Percentiles rank a stretch among this genome's conserved stretches.
phyloP scores from a whole-genome alignment of 2,329 filamentous ascomycete genomes.

The Neophaeococcomyces mojaviensis region DNA sequence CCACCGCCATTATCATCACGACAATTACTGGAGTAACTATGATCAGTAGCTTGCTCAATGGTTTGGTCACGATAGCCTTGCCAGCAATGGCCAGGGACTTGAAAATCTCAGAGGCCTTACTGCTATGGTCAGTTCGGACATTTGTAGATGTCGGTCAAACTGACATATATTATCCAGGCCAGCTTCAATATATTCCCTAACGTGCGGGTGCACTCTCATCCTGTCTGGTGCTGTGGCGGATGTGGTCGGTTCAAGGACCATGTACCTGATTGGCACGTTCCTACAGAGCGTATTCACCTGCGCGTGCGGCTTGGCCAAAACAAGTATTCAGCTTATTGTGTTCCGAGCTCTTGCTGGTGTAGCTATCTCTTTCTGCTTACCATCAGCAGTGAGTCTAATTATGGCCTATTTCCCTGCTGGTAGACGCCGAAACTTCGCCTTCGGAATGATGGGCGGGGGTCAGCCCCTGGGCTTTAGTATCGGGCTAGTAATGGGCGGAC shows the following conservation, averaged over 20 bases:
- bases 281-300: slow-evolving; percentile 38
- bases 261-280: slow-evolving; percentile 42
- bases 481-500: slow-evolving; percentile 44
- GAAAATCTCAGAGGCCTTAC: slow-evolving; percentile 16
- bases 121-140: slow-evolving; percentile 20
- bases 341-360: slow-evolving; percentile 42
- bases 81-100: slow-evolving; percentile 23
- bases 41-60: slow-evolving; percentile 18
- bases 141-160: not conserved
- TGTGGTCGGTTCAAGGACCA: slow-evolving; percentile 40
- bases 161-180: slow-evolving; percentile 21
- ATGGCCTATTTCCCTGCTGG: slow-evolving; percentile 41
- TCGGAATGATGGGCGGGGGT: slow-evolving; percentile 44
- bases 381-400: slow-evolving; percentile 44
- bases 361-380: slow-evolving; percentile 42
- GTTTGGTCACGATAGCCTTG: slow-evolving; percentile 22
- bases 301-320: slow-evolving; percentile 37
- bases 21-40: slow-evolving; percentile 13
- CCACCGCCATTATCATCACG: slow-evolving; percentile 13
- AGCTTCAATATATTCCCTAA: slow-evolving; percentile 33
- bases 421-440: slow-evolving; percentile 44
- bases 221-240: slow-evolving; percentile 46
- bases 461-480: slow-evolving; percentile 47
- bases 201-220: slow-evolving; percentile 43
- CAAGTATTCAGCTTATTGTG: slow-evolving; percentile 37